phyloP scores from a whole-genome alignment of 164 flowering plant species.

The Hamamelis virginiana region DNA sequence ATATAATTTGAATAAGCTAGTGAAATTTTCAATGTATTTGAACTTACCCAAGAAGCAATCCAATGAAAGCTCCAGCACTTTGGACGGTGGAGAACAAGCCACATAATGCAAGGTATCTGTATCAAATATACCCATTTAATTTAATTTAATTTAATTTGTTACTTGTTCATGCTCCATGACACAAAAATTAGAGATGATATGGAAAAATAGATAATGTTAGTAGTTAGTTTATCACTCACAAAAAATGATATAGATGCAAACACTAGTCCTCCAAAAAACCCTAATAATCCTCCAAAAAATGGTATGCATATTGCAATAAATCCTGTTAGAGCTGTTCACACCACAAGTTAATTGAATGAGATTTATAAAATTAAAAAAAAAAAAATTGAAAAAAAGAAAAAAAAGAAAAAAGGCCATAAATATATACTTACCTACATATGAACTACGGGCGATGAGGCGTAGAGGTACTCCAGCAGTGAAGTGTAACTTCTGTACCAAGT shows the following conservation, averaged over 20 bases:
- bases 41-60: conserved; percentile 31
- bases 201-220: too few relatives aligned
- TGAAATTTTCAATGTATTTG: too few relatives aligned
- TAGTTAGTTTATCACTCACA: conserved; percentile 24
- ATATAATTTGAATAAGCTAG: too few relatives aligned
- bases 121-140: background rate
- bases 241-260: conserved; percentile 35
- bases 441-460: conserved; percentile 25
- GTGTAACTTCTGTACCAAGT: conserved; percentile 15
- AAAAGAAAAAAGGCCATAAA: too few relatives aligned
- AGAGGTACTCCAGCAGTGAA: conserved; percentile 24
- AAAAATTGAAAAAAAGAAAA: too few relatives aligned
- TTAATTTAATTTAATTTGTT: too few relatives aligned
- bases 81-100: conserved; percentile 27
- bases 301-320: conserved; percentile 30
- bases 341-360: too few relatives aligned
- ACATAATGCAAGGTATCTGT: conserved; percentile 42
- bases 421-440: conserved; percentile 42
- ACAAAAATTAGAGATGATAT: too few relatives aligned
- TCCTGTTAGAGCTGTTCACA: conserved; percentile 22
- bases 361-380: too few relatives aligned
- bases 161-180: too few relatives aligned
- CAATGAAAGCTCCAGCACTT: conserved; percentile 30
- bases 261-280: conserved; percentile 40
- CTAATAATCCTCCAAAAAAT: conserved; percentile 48